Base-by-base conservation (phyloP, 768 basidiomycete genomes). In the Brasilioporus rufonigricans region DNA sequence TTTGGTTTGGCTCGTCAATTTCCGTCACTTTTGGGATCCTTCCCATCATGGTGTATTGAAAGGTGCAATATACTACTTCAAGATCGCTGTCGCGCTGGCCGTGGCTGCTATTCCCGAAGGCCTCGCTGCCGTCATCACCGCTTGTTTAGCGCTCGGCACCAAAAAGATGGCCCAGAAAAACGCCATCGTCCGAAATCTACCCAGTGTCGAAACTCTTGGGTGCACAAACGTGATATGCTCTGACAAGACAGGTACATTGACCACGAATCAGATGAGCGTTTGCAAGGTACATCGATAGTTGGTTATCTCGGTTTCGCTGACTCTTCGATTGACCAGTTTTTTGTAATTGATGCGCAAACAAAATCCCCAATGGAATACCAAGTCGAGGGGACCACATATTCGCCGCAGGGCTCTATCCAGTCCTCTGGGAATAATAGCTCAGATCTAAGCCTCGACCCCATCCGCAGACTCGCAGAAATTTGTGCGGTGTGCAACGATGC, bases 151-250 rank as follows among this genome's bases (percentile, higher is more conserved):
- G 11, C 80, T 99, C 14, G 97, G 96, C 19, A 98, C 96, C 18
- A 94, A 97, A 77, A 98, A 97, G 73, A 99, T 99, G 96, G 95
- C 96, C 1, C 91, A 97, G 77, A 91, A 95, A 75, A 97, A 98
- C 58, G 96, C 96, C 2, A 99, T 99, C 64, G 96, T 99, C 50
- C 78, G 95, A 63, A 95, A 96, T 71, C 76, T 99, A 58, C 97
- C 96, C 9, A 93, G 90, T 59, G 97, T 99, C 31, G 96, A 99
- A 75, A 98, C 96, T 36, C 79, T 99, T 8, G 96, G 96, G 1
- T 95, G 94, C 76, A 97, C 95, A 40, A 98, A 97, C 68, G 93
- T 99, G 46, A 98, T 99, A 62, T 99, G 96, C 71, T 95, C 93
- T 4, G 96, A 99, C 75, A 99, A 99, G 80, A 99, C 96, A 24